phyloP scores from a whole-genome alignment of 208 protist species.

The Trypanosoma cruzi region DNA sequence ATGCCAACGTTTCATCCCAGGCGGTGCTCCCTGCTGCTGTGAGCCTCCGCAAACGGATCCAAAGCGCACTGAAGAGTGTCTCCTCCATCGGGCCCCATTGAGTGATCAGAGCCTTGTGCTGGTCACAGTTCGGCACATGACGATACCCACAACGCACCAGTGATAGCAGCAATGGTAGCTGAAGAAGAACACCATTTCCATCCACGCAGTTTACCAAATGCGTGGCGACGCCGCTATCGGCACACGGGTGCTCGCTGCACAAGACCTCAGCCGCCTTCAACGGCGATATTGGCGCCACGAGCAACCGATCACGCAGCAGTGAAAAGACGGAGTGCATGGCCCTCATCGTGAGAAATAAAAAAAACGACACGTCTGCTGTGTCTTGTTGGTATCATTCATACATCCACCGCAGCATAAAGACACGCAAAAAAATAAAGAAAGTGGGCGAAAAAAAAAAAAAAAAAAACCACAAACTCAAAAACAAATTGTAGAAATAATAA shows the following conservation, averaged over 20 bases:
- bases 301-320: slow-evolving; percentile 34
- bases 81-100: slow-evolving; percentile 33
- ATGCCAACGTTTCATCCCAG: neutral
- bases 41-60: slow-evolving; percentile 4
- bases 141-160: slow-evolving; percentile 20
- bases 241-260: slow-evolving; percentile 18
- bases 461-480: too few species aligned
- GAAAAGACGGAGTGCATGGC: slow-evolving; percentile 7
- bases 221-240: slow-evolving; percentile 17
- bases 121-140: neutral
- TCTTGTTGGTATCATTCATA: neutral
- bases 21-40: neutral
- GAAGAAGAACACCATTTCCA: slow-evolving; percentile 28
- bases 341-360: slow-evolving; percentile 14
- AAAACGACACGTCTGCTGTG: slow-evolving; percentile 1
- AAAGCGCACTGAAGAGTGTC: slow-evolving; percentile 28
- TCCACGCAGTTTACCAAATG: slow-evolving; percentile 27
- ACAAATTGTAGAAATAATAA: too few species aligned
- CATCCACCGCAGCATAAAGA: neutral
- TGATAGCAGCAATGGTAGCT: neutral
- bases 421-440: slow-evolving; percentile 5
- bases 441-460: slow-evolving; percentile 20
- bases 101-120: neutral
- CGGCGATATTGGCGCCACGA: slow-evolving; percentile 30
- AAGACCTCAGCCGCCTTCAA: slow-evolving; percentile 32